A percentile compares a stretch with the other conserved stretches of the same genome.
Conservation (phyloP, 345 rosid species). For the Alliaria petiolata region DNA sequence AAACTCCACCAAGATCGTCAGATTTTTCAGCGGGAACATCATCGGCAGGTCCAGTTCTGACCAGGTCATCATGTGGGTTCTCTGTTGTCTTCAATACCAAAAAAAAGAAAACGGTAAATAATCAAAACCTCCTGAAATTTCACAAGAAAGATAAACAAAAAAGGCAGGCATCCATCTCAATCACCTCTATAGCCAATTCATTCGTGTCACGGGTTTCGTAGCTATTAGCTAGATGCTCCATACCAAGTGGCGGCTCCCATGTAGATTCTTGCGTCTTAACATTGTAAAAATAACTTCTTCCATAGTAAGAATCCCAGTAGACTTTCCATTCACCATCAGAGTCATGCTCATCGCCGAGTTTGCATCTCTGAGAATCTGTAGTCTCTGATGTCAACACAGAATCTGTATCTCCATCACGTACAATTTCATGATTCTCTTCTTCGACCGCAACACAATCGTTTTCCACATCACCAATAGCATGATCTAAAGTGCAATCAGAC, state of each 20-base stretch:
- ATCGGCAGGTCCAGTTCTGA: neutral
- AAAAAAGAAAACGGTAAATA: neutral
- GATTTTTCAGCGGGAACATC: neutral
- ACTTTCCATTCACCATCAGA: constrained; percentile 67
- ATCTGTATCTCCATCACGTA: constrained; percentile 15
- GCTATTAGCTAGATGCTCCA: constrained; percentile 46
- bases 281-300: constrained; percentile 64
- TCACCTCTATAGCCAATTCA: constrained; percentile 36
- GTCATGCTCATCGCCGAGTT: constrained; percentile 19
- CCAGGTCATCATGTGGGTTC: constrained; percentile 23
- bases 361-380: constrained; percentile 23
- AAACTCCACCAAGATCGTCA: constrained; percentile 30
- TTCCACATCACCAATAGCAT: constrained; percentile 26
- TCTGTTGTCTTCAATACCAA: constrained; percentile 19
- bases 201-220: constrained; percentile 20
- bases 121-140: constrained; percentile 1
- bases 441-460: constrained; percentile 5
- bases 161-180: constrained; percentile 17
- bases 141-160: constrained; percentile 16
- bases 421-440: constrained; percentile 15
- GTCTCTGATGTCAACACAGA: constrained; percentile 20
- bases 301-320: constrained; percentile 71
- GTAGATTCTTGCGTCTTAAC: constrained; percentile 56
- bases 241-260: constrained; percentile 70
- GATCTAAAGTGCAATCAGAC: constrained; percentile 12